These are phyloP conservation scores for Rhamnella rubrinervis DNA, from an alignment of 331 rosid genomes.

Conservation along the genomic window DNA sequence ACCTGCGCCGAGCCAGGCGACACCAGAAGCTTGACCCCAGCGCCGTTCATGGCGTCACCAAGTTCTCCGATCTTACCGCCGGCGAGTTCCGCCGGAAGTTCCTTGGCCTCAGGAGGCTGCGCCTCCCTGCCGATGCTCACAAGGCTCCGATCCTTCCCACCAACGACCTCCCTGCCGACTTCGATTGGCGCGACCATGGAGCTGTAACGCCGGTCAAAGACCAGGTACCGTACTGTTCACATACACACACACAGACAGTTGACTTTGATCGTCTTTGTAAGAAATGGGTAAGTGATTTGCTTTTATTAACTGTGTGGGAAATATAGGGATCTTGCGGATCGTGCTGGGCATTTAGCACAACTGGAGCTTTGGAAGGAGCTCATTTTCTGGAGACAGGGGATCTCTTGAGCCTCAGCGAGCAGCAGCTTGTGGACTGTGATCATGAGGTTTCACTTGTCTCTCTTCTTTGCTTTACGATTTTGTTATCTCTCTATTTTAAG, in stretches of 20 bases:
- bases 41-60: slow-evolving; percentile 86
- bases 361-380: slow-evolving; percentile 96
- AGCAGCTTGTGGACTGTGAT: slow-evolving; percentile 98
- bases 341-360: slow-evolving; percentile 91
- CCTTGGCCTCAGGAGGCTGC: slow-evolving; percentile 79
- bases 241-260: neutral
- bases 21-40: slow-evolving; percentile 80
- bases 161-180: slow-evolving; percentile 63
- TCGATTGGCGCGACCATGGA: slow-evolving; percentile 95
- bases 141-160: slow-evolving; percentile 89
- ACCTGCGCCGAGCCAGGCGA: slow-evolving; percentile 64
- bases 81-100: slow-evolving; percentile 59
- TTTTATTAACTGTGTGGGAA: neutral
- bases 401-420: slow-evolving; percentile 79
- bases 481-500: neutral
- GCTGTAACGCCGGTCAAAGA: slow-evolving; percentile 78
- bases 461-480: neutral
- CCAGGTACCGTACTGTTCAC: slow-evolving; percentile 53
- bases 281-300: neutral
- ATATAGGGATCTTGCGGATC: slow-evolving; percentile 88
- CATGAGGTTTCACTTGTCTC: slow-evolving; percentile 56
- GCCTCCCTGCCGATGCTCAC: slow-evolving; percentile 59
- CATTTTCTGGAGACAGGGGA: slow-evolving; percentile 68
- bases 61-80: slow-evolving; percentile 83
- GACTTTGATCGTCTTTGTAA: neutral